Evolutionary conservation across 2,329 filamentous ascomycete genomes (phyloP).

Genomic region (Fusarium nematophilum): DNA sequence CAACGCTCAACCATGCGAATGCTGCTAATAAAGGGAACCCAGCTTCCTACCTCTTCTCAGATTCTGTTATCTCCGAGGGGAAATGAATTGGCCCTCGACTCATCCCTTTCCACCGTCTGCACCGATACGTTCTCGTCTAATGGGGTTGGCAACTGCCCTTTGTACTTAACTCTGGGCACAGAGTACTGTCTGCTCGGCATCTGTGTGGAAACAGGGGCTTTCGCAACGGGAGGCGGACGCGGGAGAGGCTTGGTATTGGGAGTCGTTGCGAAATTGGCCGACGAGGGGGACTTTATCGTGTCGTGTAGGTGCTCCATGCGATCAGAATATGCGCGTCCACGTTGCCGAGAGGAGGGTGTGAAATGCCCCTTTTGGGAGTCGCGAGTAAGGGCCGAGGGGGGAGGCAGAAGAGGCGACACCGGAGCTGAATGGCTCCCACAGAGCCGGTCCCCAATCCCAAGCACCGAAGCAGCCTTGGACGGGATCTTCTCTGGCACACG

Average conservation of each 20-base stretch:
- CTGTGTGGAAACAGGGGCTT: no score
- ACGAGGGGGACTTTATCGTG: constrained; percentile 30
- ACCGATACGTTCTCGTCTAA: constrained; percentile 2
- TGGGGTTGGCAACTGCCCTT: constrained; percentile 26
- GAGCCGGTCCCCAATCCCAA: constrained; percentile 20
- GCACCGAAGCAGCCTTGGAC: constrained; percentile 26
- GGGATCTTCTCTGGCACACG: constrained; percentile 10
- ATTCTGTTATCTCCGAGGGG: constrained; percentile 32
- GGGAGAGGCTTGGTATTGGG: not conserved
- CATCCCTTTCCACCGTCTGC: constrained; percentile 25
- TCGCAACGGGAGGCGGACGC: not conserved
- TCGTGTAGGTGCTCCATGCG: constrained; percentile 34
- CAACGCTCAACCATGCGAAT: not conserved
- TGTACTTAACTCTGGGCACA: constrained; percentile 29
- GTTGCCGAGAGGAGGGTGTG: not conserved
- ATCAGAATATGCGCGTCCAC: constrained; percentile 6
- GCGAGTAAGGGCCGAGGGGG: not conserved
- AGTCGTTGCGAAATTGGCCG: constrained; percentile 13
- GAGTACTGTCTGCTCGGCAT: constrained; percentile 31
- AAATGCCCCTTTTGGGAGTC: not conserved
- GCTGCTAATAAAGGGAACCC: not conserved
- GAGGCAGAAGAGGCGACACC: not conserved
- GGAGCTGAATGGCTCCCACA: not conserved
- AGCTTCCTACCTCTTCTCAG: constrained; percentile 4
- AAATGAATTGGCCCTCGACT: constrained; percentile 19